A percentile compares a stretch with the other conserved stretches of the same genome.
These are phyloP conservation scores for Boletus rufocinnamomeus DNA, from an alignment of 768 basidiomycete genomes.

Conservation along the genomic window DNA sequence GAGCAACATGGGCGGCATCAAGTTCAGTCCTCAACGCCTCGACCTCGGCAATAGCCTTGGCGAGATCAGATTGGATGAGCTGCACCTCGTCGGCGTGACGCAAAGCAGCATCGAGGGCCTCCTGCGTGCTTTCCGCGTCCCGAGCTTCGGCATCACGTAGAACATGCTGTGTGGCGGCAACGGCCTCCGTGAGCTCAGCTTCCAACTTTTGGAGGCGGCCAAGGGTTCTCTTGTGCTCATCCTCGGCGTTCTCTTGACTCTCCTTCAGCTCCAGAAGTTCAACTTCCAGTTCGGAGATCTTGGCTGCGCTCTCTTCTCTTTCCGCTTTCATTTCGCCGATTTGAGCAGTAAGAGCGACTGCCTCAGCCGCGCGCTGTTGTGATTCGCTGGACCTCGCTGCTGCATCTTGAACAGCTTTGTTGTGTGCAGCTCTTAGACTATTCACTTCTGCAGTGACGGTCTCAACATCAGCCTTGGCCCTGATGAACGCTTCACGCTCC, in stretches of 20 bases:
- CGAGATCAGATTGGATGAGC: slow-evolving; percentile 45
- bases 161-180: slow-evolving; percentile 49
- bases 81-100: slow-evolving; percentile 51
- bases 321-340: slow-evolving; percentile 56
- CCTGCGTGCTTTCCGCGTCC: slow-evolving; percentile 45
- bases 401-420: slow-evolving; percentile 49
- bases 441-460: slow-evolving; percentile 54
- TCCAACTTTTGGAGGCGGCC: slow-evolving; percentile 53
- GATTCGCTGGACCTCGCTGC: slow-evolving; percentile 47
- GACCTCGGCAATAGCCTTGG: slow-evolving; percentile 44
- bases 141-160: slow-evolving; percentile 48
- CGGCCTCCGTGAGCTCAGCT: slow-evolving; percentile 51
- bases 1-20: slow-evolving; percentile 43
- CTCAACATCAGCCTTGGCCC: slow-evolving; percentile 63
- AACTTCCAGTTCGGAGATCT: slow-evolving; percentile 79
- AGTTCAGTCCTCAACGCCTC: slow-evolving; percentile 51
- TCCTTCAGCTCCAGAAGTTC: slow-evolving; percentile 80
- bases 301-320: slow-evolving; percentile 69
- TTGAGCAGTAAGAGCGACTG: slow-evolving; percentile 48
- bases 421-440: slow-evolving; percentile 51
- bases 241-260: slow-evolving; percentile 62
- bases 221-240: slow-evolving; percentile 50
- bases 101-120: slow-evolving; percentile 42
- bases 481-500: slow-evolving; percentile 64
- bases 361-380: slow-evolving; percentile 47